A percentile compares a stretch with the other conserved stretches of the same genome.
phyloP scores from a whole-genome alignment of 768 basidiomycete genomes.

The Pholiota molesta region DNA sequence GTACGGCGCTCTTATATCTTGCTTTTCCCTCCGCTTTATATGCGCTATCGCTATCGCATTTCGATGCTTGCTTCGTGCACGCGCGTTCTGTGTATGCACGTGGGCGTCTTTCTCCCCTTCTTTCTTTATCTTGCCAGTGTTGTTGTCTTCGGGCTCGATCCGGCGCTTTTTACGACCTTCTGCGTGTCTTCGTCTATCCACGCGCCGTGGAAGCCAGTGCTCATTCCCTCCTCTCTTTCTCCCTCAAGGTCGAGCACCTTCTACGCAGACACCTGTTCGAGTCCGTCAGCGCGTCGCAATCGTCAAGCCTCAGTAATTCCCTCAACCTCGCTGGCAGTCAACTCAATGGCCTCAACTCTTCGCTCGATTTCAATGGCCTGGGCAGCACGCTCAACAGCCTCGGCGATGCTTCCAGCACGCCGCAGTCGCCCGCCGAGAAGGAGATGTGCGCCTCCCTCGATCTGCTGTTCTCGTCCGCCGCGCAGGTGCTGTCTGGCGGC shows the following conservation, averaged over 20 bases:
- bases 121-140: background rate
- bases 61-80: constrained; percentile 1
- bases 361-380: constrained; percentile 21
- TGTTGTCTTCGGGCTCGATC: background rate
- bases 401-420: background rate
- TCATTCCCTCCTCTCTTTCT: constrained; percentile 19
- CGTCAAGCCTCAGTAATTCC: constrained; percentile 13
- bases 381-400: background rate
- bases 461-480: constrained; percentile 18
- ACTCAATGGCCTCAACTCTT: constrained; percentile 17
- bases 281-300: constrained; percentile 20
- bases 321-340: constrained; percentile 3
- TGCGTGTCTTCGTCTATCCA: constrained; percentile 10
- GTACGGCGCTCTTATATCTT: background rate
- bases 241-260: constrained; percentile 37
- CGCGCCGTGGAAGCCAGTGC: constrained; percentile 11
- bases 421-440: constrained; percentile 7
- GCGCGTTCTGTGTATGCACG: background rate
- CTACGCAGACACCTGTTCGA: constrained; percentile 34
- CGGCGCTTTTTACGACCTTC: background rate
- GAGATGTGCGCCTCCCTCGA: constrained; percentile 19
- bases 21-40: background rate
- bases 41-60: constrained; percentile 5
- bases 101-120: background rate
- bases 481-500: constrained; percentile 12